Base-by-base conservation (phyloP, 2,329 filamentous ascomycete genomes). In the Microascus cirrosus region DNA sequence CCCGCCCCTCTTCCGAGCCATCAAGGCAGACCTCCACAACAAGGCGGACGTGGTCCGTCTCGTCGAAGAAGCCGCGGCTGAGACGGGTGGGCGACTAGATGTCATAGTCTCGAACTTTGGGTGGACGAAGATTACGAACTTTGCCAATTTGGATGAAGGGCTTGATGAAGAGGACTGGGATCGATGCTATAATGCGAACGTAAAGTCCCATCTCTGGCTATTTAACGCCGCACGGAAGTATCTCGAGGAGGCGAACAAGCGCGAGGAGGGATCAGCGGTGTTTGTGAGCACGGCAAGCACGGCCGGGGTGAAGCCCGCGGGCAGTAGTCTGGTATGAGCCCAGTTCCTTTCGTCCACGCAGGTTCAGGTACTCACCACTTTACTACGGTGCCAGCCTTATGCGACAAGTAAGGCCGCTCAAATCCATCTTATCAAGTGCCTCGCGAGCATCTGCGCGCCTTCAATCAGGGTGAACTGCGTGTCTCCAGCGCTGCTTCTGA, bases 351-450 rank as follows among this genome's bases (percentile, higher is more conserved):
- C 28, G 28, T 32, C 28, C 28, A 32, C 28, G 28, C 28, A 32
- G 28, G 28, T 32, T 10, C 24, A 20, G 8, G 24, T n/a, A 20
- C 15, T 11, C 13, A 18, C 25, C 18, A 32, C 8, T 25, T 12
- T 13, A 10, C 5, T 32, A n/a, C 34, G 28, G 28, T 4, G 8
- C 28, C 8, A 79, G 85, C 82, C 89, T 3, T 94, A 94, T 65
- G 77, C 84, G 0, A 85, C 92, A 20, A 88, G 87, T 42, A 94
- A 94, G 68, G 81, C 89, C 0, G 89, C 89, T 12, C 82, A 86
- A 59, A 71, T 84, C 42, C 82, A 85, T 64, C 72, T 85, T 3
- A 73, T 75, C 18, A 83, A 80, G 62, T 74, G 73, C 10, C 70
- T 84, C 35, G 81, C 81, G 0, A 65, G 73, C 4, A 78, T 80